These are phyloP conservation scores for Boletus speciosus DNA, from an alignment of 768 basidiomycete genomes.

Conservation along the genomic window DNA sequence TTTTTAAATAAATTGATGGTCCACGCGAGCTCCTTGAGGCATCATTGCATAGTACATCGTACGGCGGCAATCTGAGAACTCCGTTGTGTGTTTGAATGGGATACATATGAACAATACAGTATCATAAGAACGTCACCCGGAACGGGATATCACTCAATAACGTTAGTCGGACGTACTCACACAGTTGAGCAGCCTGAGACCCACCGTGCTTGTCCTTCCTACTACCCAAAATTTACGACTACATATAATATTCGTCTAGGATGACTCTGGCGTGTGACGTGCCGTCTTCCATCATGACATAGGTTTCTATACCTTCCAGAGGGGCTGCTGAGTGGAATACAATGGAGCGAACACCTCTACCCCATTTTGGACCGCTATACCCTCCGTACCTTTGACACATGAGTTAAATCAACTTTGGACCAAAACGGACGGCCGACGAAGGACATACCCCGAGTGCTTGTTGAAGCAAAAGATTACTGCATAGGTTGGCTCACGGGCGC, in stretches of 20 bases:
- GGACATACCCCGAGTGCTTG: constrained; percentile 66
- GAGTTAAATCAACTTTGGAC: not conserved
- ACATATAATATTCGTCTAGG: constrained; percentile 42
- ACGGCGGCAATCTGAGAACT: not conserved
- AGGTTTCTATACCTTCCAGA: constrained; percentile 48
- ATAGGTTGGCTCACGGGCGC: constrained; percentile 59
- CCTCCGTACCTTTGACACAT: constrained; percentile 62
- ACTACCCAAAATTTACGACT: not conserved
- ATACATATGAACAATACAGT: too few relatives aligned
- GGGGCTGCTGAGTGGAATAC: constrained; percentile 52
- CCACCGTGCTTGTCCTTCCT: not conserved
- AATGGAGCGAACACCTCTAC: constrained; percentile 62
- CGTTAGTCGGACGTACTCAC: not conserved
- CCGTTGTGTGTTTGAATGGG: not conserved
- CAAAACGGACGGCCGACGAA: not conserved
- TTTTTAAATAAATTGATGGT: not conserved
- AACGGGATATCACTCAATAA: not conserved
- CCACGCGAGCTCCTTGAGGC: not conserved
- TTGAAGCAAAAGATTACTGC: constrained; percentile 69
- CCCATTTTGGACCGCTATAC: constrained; percentile 50
- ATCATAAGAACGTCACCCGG: too few relatives aligned
- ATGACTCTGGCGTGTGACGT: constrained; percentile 51
- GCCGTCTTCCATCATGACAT: constrained; percentile 63
- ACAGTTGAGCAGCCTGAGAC: too few relatives aligned
- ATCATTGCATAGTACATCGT: not conserved